Evolutionary conservation across 1,284 basidiomycete genomes (phyloP).

Genomic region (Apiotrichum sp.): DNA sequence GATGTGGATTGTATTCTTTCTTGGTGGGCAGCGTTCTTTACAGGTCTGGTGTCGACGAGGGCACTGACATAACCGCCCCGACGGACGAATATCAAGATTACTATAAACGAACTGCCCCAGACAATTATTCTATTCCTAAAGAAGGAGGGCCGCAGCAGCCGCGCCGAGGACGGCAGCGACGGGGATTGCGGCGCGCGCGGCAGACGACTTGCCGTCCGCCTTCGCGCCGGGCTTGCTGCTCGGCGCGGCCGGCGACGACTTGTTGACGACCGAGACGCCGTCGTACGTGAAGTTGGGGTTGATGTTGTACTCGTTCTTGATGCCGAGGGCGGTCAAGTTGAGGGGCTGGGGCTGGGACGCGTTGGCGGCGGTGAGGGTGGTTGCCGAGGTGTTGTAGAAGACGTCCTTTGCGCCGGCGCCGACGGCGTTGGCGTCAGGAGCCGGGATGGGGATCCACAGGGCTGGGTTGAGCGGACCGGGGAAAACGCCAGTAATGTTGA

Average conservation of each 20-base stretch:
- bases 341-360: constrained; percentile 13
- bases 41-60: too few species aligned
- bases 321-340: constrained; percentile 23
- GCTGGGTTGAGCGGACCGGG: constrained; percentile 29
- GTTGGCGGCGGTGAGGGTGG: constrained; percentile 12
- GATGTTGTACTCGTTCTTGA: constrained; percentile 21
- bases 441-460: constrained; percentile 33
- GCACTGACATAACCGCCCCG: too few species aligned
- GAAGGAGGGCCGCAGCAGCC: background rate
- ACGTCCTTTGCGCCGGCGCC: constrained; percentile 37
- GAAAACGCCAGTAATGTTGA: constrained; percentile 41
- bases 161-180: background rate
- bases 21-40: too few species aligned
- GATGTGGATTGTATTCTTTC: too few species aligned
- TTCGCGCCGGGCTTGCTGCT: background rate
- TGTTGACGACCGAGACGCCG: constrained; percentile 8
- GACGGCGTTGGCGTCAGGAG: constrained; percentile 28
- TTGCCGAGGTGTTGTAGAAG: constrained; percentile 22
- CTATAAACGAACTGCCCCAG: background rate
- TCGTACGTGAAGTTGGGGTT: constrained; percentile 25
- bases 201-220: background rate
- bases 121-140: background rate
- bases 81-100: too few species aligned
- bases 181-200: background rate
- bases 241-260: constrained; percentile 4